phyloP scores from a whole-genome alignment of 352 stramenopile species.

The Phytophthora sp. region DNA sequence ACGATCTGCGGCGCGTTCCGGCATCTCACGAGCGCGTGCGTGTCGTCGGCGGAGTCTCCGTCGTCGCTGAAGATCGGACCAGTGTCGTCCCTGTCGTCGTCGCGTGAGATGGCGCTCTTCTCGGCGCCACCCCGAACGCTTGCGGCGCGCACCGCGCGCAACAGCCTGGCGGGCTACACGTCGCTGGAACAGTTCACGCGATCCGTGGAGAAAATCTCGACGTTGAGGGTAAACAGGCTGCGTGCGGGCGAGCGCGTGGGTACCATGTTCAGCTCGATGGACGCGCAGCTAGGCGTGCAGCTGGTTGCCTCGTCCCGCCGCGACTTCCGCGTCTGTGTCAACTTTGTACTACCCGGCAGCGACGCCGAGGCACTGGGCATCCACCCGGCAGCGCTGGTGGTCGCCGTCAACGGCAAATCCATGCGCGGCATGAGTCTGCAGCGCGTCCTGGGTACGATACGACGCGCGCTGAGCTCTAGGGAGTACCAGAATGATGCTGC shows the following conservation, averaged over 20 bases:
- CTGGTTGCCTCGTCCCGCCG: slow-evolving; percentile 60
- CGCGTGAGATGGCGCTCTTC: slow-evolving; percentile 36
- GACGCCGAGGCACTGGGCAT: slow-evolving; percentile 58
- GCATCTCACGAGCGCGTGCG: slow-evolving; percentile 45
- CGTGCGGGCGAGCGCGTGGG: slow-evolving; percentile 30
- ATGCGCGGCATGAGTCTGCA: slow-evolving; percentile 58
- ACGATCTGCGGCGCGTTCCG: slow-evolving; percentile 52
- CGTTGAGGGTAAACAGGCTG: slow-evolving; percentile 48
- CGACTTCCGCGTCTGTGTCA: slow-evolving; percentile 72
- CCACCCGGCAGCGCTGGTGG: slow-evolving; percentile 58
- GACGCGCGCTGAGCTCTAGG: slow-evolving; percentile 29
- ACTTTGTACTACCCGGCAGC: slow-evolving; percentile 64
- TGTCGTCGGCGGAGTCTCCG: slow-evolving; percentile 43
- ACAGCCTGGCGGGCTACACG: slow-evolving; percentile 27
- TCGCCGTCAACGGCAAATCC: slow-evolving; percentile 60
- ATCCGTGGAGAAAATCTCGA: slow-evolving; percentile 56
- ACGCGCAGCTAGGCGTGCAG: slow-evolving; percentile 59
- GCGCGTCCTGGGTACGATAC: slow-evolving; percentile 55
- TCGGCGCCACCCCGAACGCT: slow-evolving; percentile 14
- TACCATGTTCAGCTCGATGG: slow-evolving; percentile 57
- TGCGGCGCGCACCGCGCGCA: slow-evolving; percentile 16
- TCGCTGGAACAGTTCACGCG: slow-evolving; percentile 50
- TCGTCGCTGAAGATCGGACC: slow-evolving; percentile 28
- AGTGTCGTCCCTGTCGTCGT: slow-evolving; percentile 36
- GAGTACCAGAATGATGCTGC: slow-evolving; percentile 17